A percentile compares a stretch with the other conserved stretches of the same genome.
These are phyloP conservation scores for Acidiella bohemica DNA, from an alignment of 495 filamentous ascomycete species.

Conservation along the genomic window DNA sequence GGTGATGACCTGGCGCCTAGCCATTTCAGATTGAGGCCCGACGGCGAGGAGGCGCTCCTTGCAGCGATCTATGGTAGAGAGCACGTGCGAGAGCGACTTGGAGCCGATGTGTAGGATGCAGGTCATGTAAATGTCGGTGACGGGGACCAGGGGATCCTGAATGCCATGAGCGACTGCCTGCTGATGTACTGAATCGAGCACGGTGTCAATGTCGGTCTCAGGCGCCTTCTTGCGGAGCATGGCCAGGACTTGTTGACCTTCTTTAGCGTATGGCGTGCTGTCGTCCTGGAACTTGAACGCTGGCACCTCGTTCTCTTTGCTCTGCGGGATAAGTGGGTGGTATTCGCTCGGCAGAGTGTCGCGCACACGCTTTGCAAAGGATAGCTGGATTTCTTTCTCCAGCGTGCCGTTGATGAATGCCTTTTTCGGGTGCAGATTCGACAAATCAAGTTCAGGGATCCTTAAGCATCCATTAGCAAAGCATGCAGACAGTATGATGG, in stretches of 20 bases:
- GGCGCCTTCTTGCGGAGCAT: conserved; percentile 72
- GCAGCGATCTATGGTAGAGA: conserved; percentile 90
- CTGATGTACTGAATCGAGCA: conserved; percentile 50
- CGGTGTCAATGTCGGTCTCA: conserved; percentile 64
- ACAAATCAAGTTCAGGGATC: conserved; percentile 68
- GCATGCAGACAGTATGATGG: background rate
- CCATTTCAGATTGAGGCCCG: conserved; percentile 37
- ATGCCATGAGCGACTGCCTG: conserved; percentile 53
- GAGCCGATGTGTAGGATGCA: conserved; percentile 82
- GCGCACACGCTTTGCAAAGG: conserved; percentile 91
- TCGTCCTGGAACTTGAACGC: conserved; percentile 82
- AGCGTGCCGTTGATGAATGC: conserved; percentile 80
- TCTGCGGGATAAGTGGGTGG: conserved; percentile 63
- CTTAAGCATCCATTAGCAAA: conserved; percentile 26
- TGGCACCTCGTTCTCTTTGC: conserved; percentile 84
- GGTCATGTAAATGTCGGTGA: conserved; percentile 86
- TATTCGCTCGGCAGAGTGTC: conserved; percentile 82
- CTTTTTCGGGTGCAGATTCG: conserved; percentile 71
- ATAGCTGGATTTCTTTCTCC: conserved; percentile 94
- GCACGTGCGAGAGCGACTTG: conserved; percentile 89
- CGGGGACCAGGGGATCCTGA: conserved; percentile 59
- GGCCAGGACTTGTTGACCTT: conserved; percentile 64
- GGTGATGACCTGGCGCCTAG: conserved; percentile 74
- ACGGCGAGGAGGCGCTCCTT: conserved; percentile 78
- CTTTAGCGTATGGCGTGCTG: conserved; percentile 59